Base-by-base conservation (phyloP, 345 rosid species). In the Streptanthus diversifolius region DNA sequence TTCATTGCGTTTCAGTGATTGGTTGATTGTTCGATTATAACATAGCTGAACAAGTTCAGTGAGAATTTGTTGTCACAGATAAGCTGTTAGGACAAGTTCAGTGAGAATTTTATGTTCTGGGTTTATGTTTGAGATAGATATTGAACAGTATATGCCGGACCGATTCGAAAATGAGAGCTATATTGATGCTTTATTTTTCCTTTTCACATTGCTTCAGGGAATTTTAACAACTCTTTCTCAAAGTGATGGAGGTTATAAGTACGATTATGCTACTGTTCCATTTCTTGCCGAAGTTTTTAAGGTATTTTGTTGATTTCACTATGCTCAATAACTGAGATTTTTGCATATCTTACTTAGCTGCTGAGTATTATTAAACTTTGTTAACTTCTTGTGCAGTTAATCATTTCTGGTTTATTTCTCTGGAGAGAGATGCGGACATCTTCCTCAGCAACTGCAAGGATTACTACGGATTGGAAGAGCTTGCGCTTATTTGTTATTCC, bases 211-310 rank as follows among this genome's bases (percentile, higher is more conserved):
- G 21, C 54, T 2, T 7, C 75, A 93, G 99, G 99, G 99, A 60
- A 95, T 95, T 57, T 80, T 92, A 63, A 95, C 97, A 2, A 86
- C 98, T 22, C 89, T 92, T n/a, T 90, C 99, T 52, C 98, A 95
- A 58, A 79, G 85, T 69, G 79, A 90, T 76, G 98, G 99, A 51
- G 85, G 78, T 44, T 95, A 95, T 57, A 80, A 82, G 69, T 92
- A 92, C 67, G 97, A 95, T 69, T 95, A 90, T 65, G 98, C 99
- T 0, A 95, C 99, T 8, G 87, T 95, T 73, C 98, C 97, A 1
- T 95, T 92, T 83, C 91, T 95, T 30, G 98, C 98, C 2, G 97
- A 95, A 83, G 83, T 86, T 61, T 87, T 86, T 17, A 95, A 95
- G 99, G 99, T 89, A 75, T 14, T 65, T 8, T 53, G 3, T 15